Base-by-base conservation (phyloP, 2,329 filamentous ascomycete genomes). In the Fusarium foetens region DNA sequence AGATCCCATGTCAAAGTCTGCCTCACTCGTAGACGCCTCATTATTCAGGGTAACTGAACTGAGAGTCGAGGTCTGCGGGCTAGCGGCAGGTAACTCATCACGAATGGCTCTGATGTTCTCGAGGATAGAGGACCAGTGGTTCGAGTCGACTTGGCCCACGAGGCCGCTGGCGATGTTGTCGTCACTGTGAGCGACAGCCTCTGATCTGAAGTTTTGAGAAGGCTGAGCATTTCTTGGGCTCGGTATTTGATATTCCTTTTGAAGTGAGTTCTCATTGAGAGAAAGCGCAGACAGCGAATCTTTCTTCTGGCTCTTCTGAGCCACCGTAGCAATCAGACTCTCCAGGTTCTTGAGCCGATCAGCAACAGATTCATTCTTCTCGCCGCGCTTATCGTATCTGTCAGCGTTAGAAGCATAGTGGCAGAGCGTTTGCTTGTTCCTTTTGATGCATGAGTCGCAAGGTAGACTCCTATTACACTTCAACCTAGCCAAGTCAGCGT, bases 81-180 rank as follows among this genome's bases (percentile, higher is more conserved):
- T 57, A 2, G 36, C 12, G 4, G 41, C 27, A 1, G 74, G 70
- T 7, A 81, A 38, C 5, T 81, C 80, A 19, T 81, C 77, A 16
- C 80, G 65, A 5, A 81, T 75, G 6, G 78, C 78, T 17, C 76
- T 78, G 45, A 81, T 82, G 9, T 81, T 79, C 5, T 81, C 77
- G 4, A 82, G 45, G 11, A 82, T 80, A 1, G 80, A 81, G 6
- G 76, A 66, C 80, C 80, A 82, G 57, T 82, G 80, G 13, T 64
- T 79, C 0, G 76, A 63, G 41, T 82, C 80, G 8, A 80, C 72
- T 36, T 81, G 81, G 1, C 27, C 35, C 1, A 7, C 7, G 4
- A 53, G 10, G 4, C 17, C 33, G 0, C 11, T 12, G 0, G n/a
- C 5, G 1, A 5, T 0, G 2, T 2, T 21, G 1, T n/a, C 35